phyloP scores from a whole-genome alignment of 768 basidiomycete species.

The Austroboletus festivus region DNA sequence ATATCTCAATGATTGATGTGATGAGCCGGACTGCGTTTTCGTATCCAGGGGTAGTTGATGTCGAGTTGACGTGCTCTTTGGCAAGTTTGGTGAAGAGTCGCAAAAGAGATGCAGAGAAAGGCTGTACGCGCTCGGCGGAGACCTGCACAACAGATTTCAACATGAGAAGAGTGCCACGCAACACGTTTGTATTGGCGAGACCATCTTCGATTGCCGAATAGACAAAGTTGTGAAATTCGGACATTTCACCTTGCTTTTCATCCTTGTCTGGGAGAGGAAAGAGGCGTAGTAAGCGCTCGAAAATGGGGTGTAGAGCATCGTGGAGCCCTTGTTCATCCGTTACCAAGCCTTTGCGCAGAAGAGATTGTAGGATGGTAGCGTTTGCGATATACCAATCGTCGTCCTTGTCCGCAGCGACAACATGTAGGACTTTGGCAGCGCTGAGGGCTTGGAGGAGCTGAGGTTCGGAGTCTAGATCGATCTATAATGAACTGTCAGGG shows the following conservation, averaged over 20 bases:
- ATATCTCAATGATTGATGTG: constrained; percentile 82
- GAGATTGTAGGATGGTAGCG: constrained; percentile 67
- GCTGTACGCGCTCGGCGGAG: constrained; percentile 79
- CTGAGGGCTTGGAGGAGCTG: constrained; percentile 69
- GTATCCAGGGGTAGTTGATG: constrained; percentile 43
- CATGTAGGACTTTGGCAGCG: constrained; percentile 84
- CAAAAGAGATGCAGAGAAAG: constrained; percentile 70
- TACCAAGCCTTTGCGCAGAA: constrained; percentile 83
- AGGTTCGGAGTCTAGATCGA: constrained; percentile 66
- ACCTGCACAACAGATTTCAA: constrained; percentile 81
- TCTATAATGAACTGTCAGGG: constrained; percentile 40
- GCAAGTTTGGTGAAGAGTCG: constrained; percentile 81
- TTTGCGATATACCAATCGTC: constrained; percentile 80
- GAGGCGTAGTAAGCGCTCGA: constrained; percentile 72
- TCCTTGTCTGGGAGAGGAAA: constrained; percentile 81
- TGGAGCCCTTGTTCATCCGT: constrained; percentile 79
- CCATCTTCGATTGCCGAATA: constrained; percentile 75
- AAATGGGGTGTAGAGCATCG: constrained; percentile 77
- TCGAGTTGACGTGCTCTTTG: constrained; percentile 78
- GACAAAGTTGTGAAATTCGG: constrained; percentile 77
- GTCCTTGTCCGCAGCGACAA: constrained; percentile 78
- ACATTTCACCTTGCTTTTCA: constrained; percentile 63
- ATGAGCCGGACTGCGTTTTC: constrained; percentile 63
- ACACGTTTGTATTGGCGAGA: constrained; percentile 63
- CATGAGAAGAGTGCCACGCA: constrained; percentile 83